phyloP scores from a whole-genome alignment of 495 filamentous ascomycete species.

The Aspergillus nidulans region DNA sequence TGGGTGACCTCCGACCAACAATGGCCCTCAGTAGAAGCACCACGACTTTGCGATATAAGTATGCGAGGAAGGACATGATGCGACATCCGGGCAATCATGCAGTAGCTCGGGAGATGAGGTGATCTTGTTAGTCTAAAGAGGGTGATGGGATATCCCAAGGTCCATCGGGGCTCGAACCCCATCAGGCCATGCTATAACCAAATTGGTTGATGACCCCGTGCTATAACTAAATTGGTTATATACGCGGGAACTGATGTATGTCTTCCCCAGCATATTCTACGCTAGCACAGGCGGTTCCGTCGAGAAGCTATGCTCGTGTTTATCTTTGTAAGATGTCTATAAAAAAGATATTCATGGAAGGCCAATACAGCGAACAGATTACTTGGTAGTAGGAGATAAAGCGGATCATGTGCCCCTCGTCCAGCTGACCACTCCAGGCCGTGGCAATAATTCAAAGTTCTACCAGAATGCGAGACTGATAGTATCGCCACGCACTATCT shows the following conservation, averaged over 20 bases:
- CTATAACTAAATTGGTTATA: no score
- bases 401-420: background rate
- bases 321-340: no score
- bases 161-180: background rate
- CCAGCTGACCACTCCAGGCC: background rate
- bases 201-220: background rate
- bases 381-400: no score
- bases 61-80: slow-evolving; percentile 19
- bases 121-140: background rate
- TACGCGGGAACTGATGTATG: no score
- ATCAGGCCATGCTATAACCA: background rate
- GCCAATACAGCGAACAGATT: no score
- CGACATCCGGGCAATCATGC: background rate
- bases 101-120: background rate
- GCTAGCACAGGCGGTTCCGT: no score
- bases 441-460: background rate
- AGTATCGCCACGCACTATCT: background rate
- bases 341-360: no score
- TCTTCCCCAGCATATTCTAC: no score
- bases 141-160: background rate
- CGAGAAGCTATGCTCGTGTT: no score
- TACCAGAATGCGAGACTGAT: background rate
- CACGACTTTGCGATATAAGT: slow-evolving; percentile 25
- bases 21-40: slow-evolving; percentile 17
- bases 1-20: background rate